Conservation (phyloP, 1,139 yeast genomes). For the Saccharomyces pastorianus region DNA sequence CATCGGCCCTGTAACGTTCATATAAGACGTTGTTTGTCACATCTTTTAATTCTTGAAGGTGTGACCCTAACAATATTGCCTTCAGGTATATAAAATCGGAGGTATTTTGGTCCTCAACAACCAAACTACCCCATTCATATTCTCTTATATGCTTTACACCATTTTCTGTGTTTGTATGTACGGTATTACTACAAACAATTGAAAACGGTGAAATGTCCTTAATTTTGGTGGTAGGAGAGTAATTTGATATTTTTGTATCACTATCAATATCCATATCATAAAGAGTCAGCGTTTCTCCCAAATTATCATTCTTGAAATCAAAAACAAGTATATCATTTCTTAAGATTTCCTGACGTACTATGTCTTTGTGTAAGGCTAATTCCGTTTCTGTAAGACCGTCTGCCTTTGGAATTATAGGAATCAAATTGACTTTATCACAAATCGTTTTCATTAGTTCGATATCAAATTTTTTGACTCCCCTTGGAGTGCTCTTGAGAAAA, state of each 20-base stretch:
- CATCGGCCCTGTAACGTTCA: slow-evolving; percentile 58
- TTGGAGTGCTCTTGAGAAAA: slow-evolving; percentile 51
- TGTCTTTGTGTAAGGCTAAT: slow-evolving; percentile 36
- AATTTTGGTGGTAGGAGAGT: slow-evolving; percentile 19
- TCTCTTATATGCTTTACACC: slow-evolving; percentile 34
- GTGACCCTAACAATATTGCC: slow-evolving; percentile 66
- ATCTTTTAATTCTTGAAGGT: slow-evolving; percentile 67
- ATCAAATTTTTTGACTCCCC: slow-evolving; percentile 42
- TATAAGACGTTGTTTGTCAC: slow-evolving; percentile 58
- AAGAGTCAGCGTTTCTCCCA: slow-evolving; percentile 24
- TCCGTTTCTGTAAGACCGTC: slow-evolving; percentile 49
- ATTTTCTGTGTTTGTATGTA: slow-evolving; percentile 17
- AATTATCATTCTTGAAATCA: slow-evolving; percentile 38
- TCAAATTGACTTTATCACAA: slow-evolving; percentile 45
- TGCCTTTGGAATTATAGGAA: slow-evolving; percentile 51
- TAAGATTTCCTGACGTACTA: slow-evolving; percentile 40
- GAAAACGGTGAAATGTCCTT: slow-evolving; percentile 43
- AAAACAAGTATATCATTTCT: slow-evolving; percentile 41
- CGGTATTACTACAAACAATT: slow-evolving; percentile 38
- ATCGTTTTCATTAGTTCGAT: slow-evolving; percentile 44
- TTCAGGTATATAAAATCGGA: slow-evolving; percentile 62
- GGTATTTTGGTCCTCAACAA: slow-evolving; percentile 47
- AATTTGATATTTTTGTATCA: background rate
- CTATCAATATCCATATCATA: slow-evolving; percentile 24
- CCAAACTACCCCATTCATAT: slow-evolving; percentile 39